These are phyloP conservation scores for Tulasnella sp. DNA, from an alignment of 768 basidiomycete species.

Conservation along the genomic window DNA sequence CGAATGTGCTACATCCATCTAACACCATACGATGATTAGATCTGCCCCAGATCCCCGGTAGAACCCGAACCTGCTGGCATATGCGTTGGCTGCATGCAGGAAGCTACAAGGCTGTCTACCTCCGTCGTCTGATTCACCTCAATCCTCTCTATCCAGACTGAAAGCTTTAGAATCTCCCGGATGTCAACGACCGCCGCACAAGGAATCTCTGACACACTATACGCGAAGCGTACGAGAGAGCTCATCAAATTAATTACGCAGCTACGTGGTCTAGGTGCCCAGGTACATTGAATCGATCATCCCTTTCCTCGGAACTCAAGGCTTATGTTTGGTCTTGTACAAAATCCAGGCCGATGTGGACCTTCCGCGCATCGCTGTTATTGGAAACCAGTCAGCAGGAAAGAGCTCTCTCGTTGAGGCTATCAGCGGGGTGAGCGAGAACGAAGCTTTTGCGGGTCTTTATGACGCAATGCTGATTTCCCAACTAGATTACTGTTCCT, in stretches of 20 bases:
- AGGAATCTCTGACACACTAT: slow-evolving; percentile 16
- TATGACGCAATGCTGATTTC: too few relatives aligned
- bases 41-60: too few relatives aligned
- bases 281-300: neutral
- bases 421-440: slow-evolving; percentile 34
- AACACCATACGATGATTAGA: too few relatives aligned
- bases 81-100: neutral
- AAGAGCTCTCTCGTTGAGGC: slow-evolving; percentile 36
- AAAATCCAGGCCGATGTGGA: slow-evolving; percentile 35
- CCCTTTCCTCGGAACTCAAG: neutral
- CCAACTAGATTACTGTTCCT: slow-evolving; percentile 37
- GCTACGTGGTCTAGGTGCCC: slow-evolving; percentile 13
- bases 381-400: slow-evolving; percentile 46
- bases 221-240: slow-evolving; percentile 13
- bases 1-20: too few relatives aligned
- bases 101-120: neutral
- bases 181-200: slow-evolving; percentile 8
- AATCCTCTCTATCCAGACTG: neutral
- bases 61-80: too few relatives aligned
- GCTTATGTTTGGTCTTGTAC: neutral
- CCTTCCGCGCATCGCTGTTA: slow-evolving; percentile 40
- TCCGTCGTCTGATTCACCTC: neutral
- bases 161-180: neutral
- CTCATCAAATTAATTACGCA: slow-evolving; percentile 17
- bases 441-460: too few relatives aligned